Evolutionary conservation across 257 asterid genomes (phyloP).

Genomic region (Primulina tabacum): DNA sequence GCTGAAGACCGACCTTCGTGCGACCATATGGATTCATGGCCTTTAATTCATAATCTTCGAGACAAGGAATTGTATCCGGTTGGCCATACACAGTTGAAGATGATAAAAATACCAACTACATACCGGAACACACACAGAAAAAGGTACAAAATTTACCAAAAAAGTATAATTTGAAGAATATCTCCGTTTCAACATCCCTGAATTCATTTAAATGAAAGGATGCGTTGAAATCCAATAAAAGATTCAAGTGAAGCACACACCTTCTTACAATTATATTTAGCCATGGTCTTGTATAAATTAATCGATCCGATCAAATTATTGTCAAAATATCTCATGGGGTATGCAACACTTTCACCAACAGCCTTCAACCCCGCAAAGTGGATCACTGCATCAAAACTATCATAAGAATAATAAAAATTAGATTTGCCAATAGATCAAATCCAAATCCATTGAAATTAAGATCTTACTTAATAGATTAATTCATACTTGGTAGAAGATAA

Average conservation of each 20-base stretch:
- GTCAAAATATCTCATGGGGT: conserved; percentile 82
- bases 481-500: conserved; percentile 68
- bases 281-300: conserved; percentile 68
- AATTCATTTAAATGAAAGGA: not conserved
- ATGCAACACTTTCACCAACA: conserved; percentile 90
- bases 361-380: conserved; percentile 99
- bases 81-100: conserved; percentile 98
- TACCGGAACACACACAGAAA: conserved; percentile 13
- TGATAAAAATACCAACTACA: conserved; percentile 90
- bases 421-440: not conserved
- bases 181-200: not conserved
- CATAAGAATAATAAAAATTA: not conserved
- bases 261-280: conserved; percentile 87
- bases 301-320: conserved; percentile 86
- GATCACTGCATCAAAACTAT: conserved; percentile 81
- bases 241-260: conserved; percentile 27
- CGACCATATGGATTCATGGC: conserved; percentile 99
- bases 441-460: not conserved
- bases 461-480: not conserved
- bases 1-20: conserved; percentile 57
- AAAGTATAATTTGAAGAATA: not conserved
- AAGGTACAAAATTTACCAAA: no score
- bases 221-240: not conserved
- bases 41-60: conserved; percentile 72
- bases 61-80: conserved; percentile 81